Evolutionary conservation across 2,329 filamentous ascomycete species (phyloP), one percentile per base, ranked within the genome.

Genomic region (Fusarium multiceps): DNA sequence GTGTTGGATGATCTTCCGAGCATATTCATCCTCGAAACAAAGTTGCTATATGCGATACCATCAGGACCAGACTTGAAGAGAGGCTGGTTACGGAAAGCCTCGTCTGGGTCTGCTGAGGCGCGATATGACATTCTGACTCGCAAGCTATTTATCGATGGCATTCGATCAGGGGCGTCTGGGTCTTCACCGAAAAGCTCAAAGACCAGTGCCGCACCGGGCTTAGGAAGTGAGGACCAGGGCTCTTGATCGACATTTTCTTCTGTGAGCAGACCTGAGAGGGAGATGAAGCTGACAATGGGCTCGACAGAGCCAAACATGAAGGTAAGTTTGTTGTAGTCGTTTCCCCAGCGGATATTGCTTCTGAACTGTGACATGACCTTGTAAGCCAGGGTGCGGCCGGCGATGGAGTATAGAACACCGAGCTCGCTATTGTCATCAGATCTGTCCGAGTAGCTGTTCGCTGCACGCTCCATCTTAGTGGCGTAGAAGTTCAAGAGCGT

Each of bases 201-300:
- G 0, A 87, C 83, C 85, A 97, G 90, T 42, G 88, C 86, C 2
- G 89, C 90, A 0, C 93, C 93, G 40, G 93, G 93, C 69, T 90
- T 85, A 0, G 92, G 89, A 16, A 89, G 62, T 4, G 63, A 68
- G 6, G 75, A 75, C 55, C 80, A 78, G 69, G 68, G 76, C 32
- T 63, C 75, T 47, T 76, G 82, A 6, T 86, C 83, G n/a, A 80
- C 84, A 75, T 89, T 88, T 54, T 88, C 77, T 1, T 78, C 74
- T 50, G 82, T 82, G 7, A 81, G 81, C 10, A 89, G 81, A 1
- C 80, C 78, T 0, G 84, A 77, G 4, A 89, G 78, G 3, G 82
- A 78, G 69, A 87, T 86, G 71, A 89, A 88, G 20, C 86, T 80
- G 20, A 89, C 61, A 61, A 90, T 82, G 4, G 87, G 86, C 66